Evolutionary conservation across 495 filamentous ascomycete genomes (phyloP), one percentile per base, ranked within the genome.

Genomic region (Lichenothelia convexa): DNA sequence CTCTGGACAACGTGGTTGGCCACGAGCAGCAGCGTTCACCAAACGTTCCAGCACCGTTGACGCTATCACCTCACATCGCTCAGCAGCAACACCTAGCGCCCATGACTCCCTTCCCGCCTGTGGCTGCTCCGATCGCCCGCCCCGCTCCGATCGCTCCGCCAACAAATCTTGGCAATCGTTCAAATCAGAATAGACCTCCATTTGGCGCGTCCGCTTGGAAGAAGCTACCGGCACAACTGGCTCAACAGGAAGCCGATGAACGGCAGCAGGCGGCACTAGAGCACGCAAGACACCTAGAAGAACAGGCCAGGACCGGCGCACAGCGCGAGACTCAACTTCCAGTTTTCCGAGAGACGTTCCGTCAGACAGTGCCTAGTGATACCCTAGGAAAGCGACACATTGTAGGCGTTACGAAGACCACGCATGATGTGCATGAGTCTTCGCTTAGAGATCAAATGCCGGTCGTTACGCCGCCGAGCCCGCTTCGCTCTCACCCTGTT

Each of bases 291-390:
- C 31, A 33, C 24, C 24, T 7, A 27, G 13, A 27, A 27, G 24
- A 27, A 27, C 24, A 27, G 24, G 13, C 8, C 24, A 8, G 24
- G 17, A 18, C 31, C n/a, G 8, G 3, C 31, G 17, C 1, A 1
- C 31, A 9, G 19, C 31, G n/a, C 16, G 31, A 18, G 19, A 11
- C 8, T 18, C 9, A 8, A 33, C 31, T 12, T 33, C 31, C 11
- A 15, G 8, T 35, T 11, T 30, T 46, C 24, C 36, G 38, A 20
- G 44, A 45, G 40, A 49, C 46, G 0, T 46, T 49, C 33, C 43
- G 45, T 33, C 34, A 46, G 36, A 43, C 46, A 11, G 29, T 34
- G 18, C 21, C 12, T 11, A 20, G 29, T 18, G 31, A 29, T 12
- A 38, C 44, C 20, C 41, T 38, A 11, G 43, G 38, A 1, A 38